A percentile compares a stretch with the other conserved stretches of the same genome.
Conservation (phyloP, 805 yeast genomes). For the Nakazawaea wyomingensis region DNA sequence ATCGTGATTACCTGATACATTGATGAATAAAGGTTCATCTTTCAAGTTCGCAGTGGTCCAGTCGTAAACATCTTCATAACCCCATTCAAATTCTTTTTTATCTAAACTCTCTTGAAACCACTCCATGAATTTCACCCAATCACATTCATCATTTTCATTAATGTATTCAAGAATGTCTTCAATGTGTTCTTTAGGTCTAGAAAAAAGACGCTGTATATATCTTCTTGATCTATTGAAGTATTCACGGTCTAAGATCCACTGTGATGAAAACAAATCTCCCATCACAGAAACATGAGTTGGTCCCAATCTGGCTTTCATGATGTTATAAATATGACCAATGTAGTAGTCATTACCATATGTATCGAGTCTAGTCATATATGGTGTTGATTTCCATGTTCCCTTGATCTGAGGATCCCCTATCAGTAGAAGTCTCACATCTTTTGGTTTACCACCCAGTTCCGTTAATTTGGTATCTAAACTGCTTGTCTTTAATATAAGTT, state of each 20-base stretch:
- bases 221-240: slow-evolving; percentile 75
- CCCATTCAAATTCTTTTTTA: slow-evolving; percentile 34
- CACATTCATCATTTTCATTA: slow-evolving; percentile 44
- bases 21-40: slow-evolving; percentile 65
- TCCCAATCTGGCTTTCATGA: slow-evolving; percentile 54
- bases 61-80: slow-evolving; percentile 56
- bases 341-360: slow-evolving; percentile 87
- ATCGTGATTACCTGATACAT: slow-evolving; percentile 93
- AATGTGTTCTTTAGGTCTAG: slow-evolving; percentile 49
- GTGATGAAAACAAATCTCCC: slow-evolving; percentile 91
- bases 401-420: slow-evolving; percentile 98
- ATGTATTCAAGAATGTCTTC: slow-evolving; percentile 43
- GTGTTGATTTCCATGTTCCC: slow-evolving; percentile 73
- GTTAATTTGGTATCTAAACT: slow-evolving; percentile 15
- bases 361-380: slow-evolving; percentile 71
- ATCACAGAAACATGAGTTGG: slow-evolving; percentile 85
- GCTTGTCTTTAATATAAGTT: slow-evolving; percentile 22
- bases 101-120: slow-evolving; percentile 24
- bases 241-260: slow-evolving; percentile 90
- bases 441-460: slow-evolving; percentile 20
- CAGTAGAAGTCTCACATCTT: slow-evolving; percentile 63
- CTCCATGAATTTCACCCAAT: slow-evolving; percentile 45
- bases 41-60: slow-evolving; percentile 48
- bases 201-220: slow-evolving; percentile 64
- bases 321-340: slow-evolving; percentile 73